A percentile compares a stretch with the other conserved stretches of the same genome.
These are phyloP conservation scores for Durio zibethinus DNA, from an alignment of 345 rosid species.

Conservation along the genomic window DNA sequence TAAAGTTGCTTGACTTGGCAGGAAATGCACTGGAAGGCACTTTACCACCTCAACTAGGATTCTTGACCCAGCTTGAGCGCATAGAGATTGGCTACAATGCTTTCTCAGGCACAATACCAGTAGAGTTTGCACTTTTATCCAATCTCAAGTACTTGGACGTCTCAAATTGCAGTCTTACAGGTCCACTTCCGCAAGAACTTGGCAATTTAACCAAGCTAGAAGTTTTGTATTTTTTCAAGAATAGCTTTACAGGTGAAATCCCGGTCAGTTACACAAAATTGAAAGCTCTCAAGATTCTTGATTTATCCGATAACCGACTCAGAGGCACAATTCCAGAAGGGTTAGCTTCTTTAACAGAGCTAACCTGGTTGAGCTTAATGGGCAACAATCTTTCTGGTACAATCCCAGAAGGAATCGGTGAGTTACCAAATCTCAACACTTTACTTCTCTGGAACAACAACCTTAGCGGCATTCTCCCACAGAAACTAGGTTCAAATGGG, in stretches of 20 bases:
- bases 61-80: constrained; percentile 52
- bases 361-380: constrained; percentile 60
- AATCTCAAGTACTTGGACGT: constrained; percentile 70
- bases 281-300: constrained; percentile 47
- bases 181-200: constrained; percentile 51
- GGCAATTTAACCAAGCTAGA: constrained; percentile 65
- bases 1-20: constrained; percentile 58
- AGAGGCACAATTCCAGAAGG: constrained; percentile 63
- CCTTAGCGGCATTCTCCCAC: constrained; percentile 66
- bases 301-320: constrained; percentile 67
- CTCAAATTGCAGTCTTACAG: constrained; percentile 59
- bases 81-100: constrained; percentile 80
- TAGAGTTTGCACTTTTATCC: constrained; percentile 44
- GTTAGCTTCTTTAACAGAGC: constrained; percentile 46
- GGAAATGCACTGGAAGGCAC: constrained; percentile 67
- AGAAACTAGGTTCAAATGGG: constrained; percentile 66
- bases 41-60: constrained; percentile 62
- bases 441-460: constrained; percentile 69
- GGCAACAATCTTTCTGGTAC: constrained; percentile 54
- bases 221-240: constrained; percentile 48
- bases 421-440: constrained; percentile 52
- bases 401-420: constrained; percentile 64
- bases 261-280: constrained; percentile 59
- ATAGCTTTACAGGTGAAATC: constrained; percentile 58
- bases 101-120: constrained; percentile 58